Evolutionary conservation across 2,329 filamentous ascomycete genomes (phyloP).

Genomic region (Epichloe amarillans): DNA sequence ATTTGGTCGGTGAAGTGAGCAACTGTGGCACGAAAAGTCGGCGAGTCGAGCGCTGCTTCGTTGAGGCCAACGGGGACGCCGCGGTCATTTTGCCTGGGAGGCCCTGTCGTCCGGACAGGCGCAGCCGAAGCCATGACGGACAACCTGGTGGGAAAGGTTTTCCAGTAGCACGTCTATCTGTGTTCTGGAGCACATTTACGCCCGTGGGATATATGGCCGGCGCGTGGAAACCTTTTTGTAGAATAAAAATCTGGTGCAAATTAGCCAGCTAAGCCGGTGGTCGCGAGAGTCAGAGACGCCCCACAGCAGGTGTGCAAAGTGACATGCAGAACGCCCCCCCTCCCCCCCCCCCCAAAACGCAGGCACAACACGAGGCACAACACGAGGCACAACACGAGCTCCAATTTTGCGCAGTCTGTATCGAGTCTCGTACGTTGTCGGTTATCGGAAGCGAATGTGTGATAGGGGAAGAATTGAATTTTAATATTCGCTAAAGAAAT

Average conservation of each 20-base stretch:
- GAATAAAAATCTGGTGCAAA: no score
- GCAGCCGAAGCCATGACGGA: slow-evolving; percentile 11
- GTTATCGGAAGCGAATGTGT: no score
- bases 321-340: no score
- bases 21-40: slow-evolving; percentile 80
- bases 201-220: background rate
- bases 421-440: no score
- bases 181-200: background rate
- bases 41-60: slow-evolving; percentile 92
- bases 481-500: background rate
- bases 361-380: no score
- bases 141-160: background rate
- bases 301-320: no score
- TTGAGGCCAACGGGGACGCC: slow-evolving; percentile 69
- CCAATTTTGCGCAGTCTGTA: no score
- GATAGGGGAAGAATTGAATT: no score
- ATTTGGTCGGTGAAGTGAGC: slow-evolving; percentile 85
- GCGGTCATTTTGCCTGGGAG: slow-evolving; percentile 16
- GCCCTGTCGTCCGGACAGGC: slow-evolving; percentile 1
- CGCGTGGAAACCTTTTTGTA: background rate
- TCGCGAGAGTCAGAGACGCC: no score
- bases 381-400: no score
- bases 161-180: slow-evolving; percentile 2
- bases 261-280: no score
- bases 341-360: no score